A percentile compares a stretch with the other conserved stretches of the same genome.
Evolutionary conservation across 768 basidiomycete genomes (phyloP).

Genomic region (Naematelia aurantialba): DNA sequence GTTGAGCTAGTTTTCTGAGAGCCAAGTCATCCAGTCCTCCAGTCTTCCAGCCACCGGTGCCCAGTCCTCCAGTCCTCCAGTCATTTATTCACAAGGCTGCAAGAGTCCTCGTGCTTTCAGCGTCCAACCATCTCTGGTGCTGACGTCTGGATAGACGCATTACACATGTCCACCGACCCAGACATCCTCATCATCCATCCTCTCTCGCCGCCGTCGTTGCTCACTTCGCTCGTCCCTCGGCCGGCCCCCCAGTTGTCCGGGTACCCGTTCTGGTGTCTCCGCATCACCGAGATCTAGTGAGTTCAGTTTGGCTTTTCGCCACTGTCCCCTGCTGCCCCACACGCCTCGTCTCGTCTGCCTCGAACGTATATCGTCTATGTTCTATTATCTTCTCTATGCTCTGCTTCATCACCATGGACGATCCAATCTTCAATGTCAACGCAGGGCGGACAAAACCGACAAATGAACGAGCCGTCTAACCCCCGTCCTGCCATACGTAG

Average conservation of each 20-base stretch:
- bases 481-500: neutral
- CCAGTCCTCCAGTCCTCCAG: neutral
- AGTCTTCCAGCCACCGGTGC: no score
- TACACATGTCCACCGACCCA: constrained; percentile 17
- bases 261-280: constrained; percentile 42
- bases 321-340: constrained; percentile 2
- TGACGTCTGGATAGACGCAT: constrained; percentile 3
- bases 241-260: constrained; percentile 36
- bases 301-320: neutral
- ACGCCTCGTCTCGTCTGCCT: neutral
- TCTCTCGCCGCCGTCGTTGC: constrained; percentile 14
- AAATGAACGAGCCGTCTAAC: no score
- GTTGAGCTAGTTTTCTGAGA: no score
- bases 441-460: no score
- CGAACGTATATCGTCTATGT: neutral
- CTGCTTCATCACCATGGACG: no score
- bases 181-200: constrained; percentile 38
- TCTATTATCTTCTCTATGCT: no score
- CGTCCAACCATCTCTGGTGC: neutral
- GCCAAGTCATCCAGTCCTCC: no score
- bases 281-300: constrained; percentile 44
- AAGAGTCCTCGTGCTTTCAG: neutral
- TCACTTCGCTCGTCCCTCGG: constrained; percentile 21
- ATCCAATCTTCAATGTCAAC: no score
- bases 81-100: neutral